Percentiles rank a stretch among this genome's conserved stretches.
Evolutionary conservation across 75 land plant genomes (phyloP).

Genomic region (Cupressus sempervirens): DNA sequence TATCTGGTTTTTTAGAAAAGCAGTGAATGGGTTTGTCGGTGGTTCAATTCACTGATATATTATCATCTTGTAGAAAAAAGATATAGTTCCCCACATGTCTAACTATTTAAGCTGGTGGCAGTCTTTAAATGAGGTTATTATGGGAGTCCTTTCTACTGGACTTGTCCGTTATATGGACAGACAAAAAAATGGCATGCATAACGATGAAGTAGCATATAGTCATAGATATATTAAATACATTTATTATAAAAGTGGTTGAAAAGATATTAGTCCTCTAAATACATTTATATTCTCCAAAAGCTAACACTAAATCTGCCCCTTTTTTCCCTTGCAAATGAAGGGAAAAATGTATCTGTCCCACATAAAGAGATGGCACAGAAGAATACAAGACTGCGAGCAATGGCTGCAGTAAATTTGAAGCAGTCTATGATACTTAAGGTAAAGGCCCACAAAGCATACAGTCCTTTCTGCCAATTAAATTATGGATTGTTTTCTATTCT

Average conservation of each 20-base stretch:
- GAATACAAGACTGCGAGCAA: neutral
- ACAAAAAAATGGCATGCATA: too few relatives aligned
- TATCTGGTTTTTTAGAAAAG: too few relatives aligned
- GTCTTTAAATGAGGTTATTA: neutral
- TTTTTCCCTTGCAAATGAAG: neutral
- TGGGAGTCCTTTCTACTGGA: constrained; percentile 2
- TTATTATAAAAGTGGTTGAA: too few relatives aligned
- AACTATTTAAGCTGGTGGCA: neutral
- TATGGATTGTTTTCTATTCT: too few relatives aligned
- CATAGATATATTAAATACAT: too few relatives aligned
- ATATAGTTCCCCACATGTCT: neutral
- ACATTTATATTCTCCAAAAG: neutral
- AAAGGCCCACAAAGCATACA: too few relatives aligned
- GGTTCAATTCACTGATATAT: too few relatives aligned
- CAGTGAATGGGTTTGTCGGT: too few relatives aligned
- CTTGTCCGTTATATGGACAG: too few relatives aligned
- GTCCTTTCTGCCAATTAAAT: too few relatives aligned
- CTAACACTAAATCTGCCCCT: neutral
- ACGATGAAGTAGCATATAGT: neutral
- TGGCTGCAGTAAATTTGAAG: neutral
- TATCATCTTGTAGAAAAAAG: neutral
- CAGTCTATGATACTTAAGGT: neutral
- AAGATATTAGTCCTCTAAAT: too few relatives aligned
- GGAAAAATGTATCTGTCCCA: neutral
- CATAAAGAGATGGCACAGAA: neutral